phyloP scores from a whole-genome alignment of 768 basidiomycete species.

The Lentinula sp. region DNA sequence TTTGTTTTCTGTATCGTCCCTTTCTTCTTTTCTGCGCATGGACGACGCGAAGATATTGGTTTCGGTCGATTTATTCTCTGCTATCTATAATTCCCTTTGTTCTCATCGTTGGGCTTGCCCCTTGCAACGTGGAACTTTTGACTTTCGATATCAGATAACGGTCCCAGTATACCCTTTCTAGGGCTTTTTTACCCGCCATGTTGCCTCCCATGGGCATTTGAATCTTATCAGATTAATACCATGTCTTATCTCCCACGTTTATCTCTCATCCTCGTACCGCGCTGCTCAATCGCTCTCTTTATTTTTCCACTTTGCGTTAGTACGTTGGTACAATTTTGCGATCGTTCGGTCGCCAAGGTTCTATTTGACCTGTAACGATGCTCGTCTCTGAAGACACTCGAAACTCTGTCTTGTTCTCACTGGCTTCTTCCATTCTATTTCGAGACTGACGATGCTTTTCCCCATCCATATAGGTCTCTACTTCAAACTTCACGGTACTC shows the following conservation, averaged over 20 bases:
- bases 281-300: neutral
- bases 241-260: constrained; percentile 11
- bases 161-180: constrained; percentile 37
- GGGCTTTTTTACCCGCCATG: constrained; percentile 14
- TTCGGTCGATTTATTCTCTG: neutral
- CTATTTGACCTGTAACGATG: neutral
- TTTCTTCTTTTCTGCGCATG: neutral
- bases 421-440: constrained; percentile 4
- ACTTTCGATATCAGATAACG: constrained; percentile 18
- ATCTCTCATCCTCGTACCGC: constrained; percentile 1
- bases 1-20: neutral
- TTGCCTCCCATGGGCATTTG: constrained; percentile 10
- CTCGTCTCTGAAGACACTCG: neutral
- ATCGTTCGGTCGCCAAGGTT: neutral
- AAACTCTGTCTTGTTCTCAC: neutral
- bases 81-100: neutral
- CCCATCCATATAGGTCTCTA: constrained; percentile 69
- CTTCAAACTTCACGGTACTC: constrained; percentile 96
- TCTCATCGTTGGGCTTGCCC: neutral
- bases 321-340: neutral
- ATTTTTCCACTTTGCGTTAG: neutral
- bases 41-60: neutral
- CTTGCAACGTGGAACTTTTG: neutral
- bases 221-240: constrained; percentile 28
- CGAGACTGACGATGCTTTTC: constrained; percentile 10